Percentiles rank a stretch among this genome's conserved stretches.
Evolutionary conservation across 768 basidiomycete species (phyloP).

Genomic region (Suillus tomentosus): DNA sequence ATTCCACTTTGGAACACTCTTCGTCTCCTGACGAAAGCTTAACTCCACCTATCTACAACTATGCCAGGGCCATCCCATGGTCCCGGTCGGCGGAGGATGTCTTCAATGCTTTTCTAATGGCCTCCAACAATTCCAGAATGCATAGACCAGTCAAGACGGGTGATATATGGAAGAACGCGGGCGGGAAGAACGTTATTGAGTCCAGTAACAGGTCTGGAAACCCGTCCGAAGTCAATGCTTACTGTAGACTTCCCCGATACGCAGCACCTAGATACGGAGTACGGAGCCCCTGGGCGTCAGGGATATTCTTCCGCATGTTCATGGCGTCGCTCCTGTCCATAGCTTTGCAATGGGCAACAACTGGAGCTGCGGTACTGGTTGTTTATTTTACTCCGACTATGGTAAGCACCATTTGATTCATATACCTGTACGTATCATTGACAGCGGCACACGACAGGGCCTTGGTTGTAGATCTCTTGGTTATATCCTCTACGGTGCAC

Average conservation of each 20-base stretch:
- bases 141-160: slow-evolving; percentile 14
- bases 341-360: slow-evolving; percentile 28
- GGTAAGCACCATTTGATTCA: slow-evolving; percentile 8
- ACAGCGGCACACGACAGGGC: slow-evolving; percentile 17
- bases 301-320: slow-evolving; percentile 20
- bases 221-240: slow-evolving; percentile 15
- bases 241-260: slow-evolving; percentile 17
- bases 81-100: slow-evolving; percentile 14
- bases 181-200: slow-evolving; percentile 7
- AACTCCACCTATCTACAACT: slow-evolving; percentile 29
- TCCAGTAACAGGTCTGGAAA: slow-evolving; percentile 14
- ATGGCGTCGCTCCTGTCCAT: slow-evolving; percentile 25
- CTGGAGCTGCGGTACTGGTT: slow-evolving; percentile 27
- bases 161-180: slow-evolving; percentile 10
- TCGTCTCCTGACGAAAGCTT: slow-evolving; percentile 28
- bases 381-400: slow-evolving; percentile 29
- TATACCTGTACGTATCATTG: neutral
- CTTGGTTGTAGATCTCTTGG: slow-evolving; percentile 37
- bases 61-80: slow-evolving; percentile 26
- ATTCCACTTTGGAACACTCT: neutral
- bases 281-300: slow-evolving; percentile 21
- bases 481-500: slow-evolving; percentile 31
- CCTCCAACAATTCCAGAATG: slow-evolving; percentile 14
- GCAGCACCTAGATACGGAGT: neutral
- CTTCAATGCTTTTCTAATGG: slow-evolving; percentile 4